Conservation (phyloP, 352 stramenopile species). For the Phytophthora palmivora region DNA sequence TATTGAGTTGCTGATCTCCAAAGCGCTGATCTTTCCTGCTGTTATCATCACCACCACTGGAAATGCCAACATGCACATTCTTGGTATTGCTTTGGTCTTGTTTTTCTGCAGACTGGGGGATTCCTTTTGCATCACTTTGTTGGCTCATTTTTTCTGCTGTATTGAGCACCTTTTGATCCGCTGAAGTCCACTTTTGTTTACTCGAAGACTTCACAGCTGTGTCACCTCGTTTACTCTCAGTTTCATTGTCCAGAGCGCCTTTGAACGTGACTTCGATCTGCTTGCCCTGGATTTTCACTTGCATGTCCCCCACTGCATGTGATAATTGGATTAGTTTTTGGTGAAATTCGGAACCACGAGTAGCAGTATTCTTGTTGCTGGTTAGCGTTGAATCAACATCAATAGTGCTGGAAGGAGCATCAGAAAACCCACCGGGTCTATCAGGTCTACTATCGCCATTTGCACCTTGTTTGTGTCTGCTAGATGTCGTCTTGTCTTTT, state of each 20-base stretch:
- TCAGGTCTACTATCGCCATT: neutral
- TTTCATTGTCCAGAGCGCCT: constrained; percentile 14
- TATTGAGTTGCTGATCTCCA: neutral
- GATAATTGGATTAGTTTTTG: constrained; percentile 24
- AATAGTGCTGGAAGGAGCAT: neutral
- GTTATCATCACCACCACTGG: neutral
- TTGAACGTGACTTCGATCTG: constrained; percentile 36
- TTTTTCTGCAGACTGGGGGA: neutral
- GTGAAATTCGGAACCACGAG: constrained; percentile 8
- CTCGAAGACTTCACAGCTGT: neutral
- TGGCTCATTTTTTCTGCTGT: neutral
- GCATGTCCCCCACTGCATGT: constrained; percentile 31
- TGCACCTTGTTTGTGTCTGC: neutral
- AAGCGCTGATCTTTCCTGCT: neutral
- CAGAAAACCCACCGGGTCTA: neutral
- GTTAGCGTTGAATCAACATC: neutral
- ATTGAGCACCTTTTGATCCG: constrained; percentile 7
- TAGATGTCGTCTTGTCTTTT: neutral
- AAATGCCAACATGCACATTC: neutral
- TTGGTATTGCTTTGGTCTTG: neutral
- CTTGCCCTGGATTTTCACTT: constrained; percentile 33
- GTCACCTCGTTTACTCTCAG: neutral
- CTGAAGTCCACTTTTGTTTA: constrained; percentile 7
- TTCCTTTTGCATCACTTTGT: neutral
- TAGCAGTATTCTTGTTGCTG: neutral